Conservation (phyloP, 1,139 yeast genomes). For the Arxiozyma bovina region DNA sequence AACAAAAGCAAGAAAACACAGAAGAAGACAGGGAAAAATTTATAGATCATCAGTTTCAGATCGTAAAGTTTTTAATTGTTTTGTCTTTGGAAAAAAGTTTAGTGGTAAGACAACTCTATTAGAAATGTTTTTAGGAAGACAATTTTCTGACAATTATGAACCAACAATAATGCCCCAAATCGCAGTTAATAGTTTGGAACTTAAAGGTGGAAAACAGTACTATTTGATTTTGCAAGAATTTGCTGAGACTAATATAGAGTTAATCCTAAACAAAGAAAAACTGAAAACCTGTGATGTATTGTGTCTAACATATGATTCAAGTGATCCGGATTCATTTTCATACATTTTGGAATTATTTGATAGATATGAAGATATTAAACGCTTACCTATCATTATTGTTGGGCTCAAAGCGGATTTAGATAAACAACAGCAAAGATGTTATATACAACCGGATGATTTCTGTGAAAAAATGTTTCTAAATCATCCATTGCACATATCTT, state of each 20-base stretch:
- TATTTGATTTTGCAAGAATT: constrained; percentile 82
- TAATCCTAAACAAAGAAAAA: constrained; percentile 60
- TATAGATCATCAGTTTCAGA: constrained; percentile 69
- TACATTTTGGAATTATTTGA: constrained; percentile 61
- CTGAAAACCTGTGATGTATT: constrained; percentile 83
- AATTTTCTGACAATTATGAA: constrained; percentile 60
- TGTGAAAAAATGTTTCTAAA: constrained; percentile 46
- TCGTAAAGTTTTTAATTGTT: constrained; percentile 85
- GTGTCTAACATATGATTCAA: constrained; percentile 83
- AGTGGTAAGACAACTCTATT: constrained; percentile 80
- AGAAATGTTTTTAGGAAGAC: constrained; percentile 71
- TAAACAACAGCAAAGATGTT: constrained; percentile 85
- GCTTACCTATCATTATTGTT: constrained; percentile 76
- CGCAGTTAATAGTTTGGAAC: constrained; percentile 88
- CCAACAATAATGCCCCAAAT: constrained; percentile 76
- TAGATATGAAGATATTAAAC: constrained; percentile 50
- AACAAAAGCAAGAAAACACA: constrained; percentile 66
- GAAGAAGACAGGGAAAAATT: constrained; percentile 54
- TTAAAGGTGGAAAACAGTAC: constrained; percentile 92
- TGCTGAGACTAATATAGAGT: constrained; percentile 71
- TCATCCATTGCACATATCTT: constrained; percentile 81
- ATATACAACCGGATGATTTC: constrained; percentile 78
- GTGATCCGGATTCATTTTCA: constrained; percentile 91
- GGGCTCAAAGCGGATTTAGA: constrained; percentile 93
- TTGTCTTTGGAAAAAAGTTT: constrained; percentile 72